Conservation (phyloP, 2,329 filamentous ascomycete species). For the Elsinoe fawcettii region DNA sequence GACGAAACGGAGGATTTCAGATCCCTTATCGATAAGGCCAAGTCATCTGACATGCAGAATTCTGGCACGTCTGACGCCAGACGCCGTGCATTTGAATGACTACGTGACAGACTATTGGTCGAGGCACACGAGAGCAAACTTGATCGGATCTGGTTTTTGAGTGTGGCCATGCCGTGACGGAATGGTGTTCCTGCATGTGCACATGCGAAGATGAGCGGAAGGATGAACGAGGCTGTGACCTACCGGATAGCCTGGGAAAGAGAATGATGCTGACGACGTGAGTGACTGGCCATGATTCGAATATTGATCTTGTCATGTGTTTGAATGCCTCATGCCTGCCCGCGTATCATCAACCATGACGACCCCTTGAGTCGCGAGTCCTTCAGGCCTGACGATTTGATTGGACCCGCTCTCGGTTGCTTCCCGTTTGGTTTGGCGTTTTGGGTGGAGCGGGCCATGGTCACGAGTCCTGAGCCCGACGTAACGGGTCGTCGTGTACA, state of each 20-base stretch:
- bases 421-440: conserved; percentile 12
- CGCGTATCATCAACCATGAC: not conserved
- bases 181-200: not conserved
- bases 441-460: conserved; percentile 1
- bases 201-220: not conserved
- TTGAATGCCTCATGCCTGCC: not conserved
- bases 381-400: not conserved
- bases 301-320: not conserved
- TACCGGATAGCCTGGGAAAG: not conserved
- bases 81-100: not conserved
- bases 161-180: not conserved
- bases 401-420: conserved; percentile 8
- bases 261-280: not conserved
- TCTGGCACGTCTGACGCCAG: not conserved
- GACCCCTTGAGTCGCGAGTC: not conserved
- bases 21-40: not conserved
- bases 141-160: conserved; percentile 1
- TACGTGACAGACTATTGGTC: not conserved
- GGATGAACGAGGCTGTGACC: not conserved
- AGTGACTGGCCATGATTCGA: too few species aligned
- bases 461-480: conserved; percentile 10
- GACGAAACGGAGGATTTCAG: not conserved
- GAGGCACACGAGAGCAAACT: not conserved
- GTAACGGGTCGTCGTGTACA: not conserved
- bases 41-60: not conserved